Evolutionary conservation across 257 asterid genomes (phyloP), one percentile per base, ranked within the genome.

Genomic region (Fraxinus excelsior): DNA sequence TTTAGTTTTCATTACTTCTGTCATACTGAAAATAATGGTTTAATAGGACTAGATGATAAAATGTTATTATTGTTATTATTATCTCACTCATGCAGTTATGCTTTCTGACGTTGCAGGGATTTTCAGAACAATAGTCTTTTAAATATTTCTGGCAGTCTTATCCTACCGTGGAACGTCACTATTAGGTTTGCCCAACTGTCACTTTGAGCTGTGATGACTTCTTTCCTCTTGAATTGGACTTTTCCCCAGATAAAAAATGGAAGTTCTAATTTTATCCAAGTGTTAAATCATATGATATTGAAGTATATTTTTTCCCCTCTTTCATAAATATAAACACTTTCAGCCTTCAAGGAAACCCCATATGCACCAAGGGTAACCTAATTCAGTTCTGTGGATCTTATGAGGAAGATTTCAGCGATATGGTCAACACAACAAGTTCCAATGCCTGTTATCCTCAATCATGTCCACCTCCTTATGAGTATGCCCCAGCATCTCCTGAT

Each of bases 331-430:
- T 58, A 76, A 77, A 67, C 42, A 34, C 64, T 80, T 83, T 79
- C 91, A 96, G 99, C 87, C 92, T 96, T 84, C 79, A 81, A 84
- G 98, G 97, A 83, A 96, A 96, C 82, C 97, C 98, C 10, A 38
- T 81, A 14, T 96, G 99, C 77, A 71, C 83, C 18, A 81, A 72
- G 71, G 76, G 74, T 81, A 85, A 70, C 78, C 79, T 78, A 62
- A 6, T 0, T 26, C 72, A 28, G 79, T 81, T 85, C 75, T 93
- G 99, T 79, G 90, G 82, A 84, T 78, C 96, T 56, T 89, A 80
- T 18, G 79, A 85, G 10, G 88, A 79, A 62, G 85, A 80, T 71
- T 85, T 87, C 60, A 79, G 68, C 69, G 78, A 71, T 66, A 71
- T 42, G 80, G 12, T 81, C 32, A 80, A 74, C 65, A 29, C 74